Evolutionary conservation across 2,329 filamentous ascomycete species (phyloP).

Genomic region (Epichloe sibirici): DNA sequence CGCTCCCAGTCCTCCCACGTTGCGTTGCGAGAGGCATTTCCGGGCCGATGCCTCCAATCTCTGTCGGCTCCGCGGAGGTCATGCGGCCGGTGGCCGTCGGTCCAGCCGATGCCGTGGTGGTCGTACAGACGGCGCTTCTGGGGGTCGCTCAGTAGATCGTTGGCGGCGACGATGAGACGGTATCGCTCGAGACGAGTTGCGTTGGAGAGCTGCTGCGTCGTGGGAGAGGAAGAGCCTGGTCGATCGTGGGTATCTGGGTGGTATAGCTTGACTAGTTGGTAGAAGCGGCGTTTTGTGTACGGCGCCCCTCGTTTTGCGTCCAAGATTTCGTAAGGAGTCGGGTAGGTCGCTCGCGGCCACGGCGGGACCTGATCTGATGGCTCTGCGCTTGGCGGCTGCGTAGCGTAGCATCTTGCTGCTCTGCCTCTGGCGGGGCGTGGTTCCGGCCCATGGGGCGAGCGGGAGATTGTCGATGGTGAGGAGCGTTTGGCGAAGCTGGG

Average conservation of each 20-base stretch:
- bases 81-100: conserved; percentile 38
- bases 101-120: conserved; percentile 70
- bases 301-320: conserved; percentile 42
- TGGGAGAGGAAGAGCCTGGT: conserved; percentile 6
- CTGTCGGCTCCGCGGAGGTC: conserved; percentile 32
- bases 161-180: conserved; percentile 74
- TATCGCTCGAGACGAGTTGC: conserved; percentile 73
- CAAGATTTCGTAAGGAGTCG: conserved; percentile 88
- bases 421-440: not conserved
- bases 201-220: conserved; percentile 26
- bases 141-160: conserved; percentile 77
- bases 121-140: conserved; percentile 73
- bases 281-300: conserved; percentile 78
- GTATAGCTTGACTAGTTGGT: conserved; percentile 88
- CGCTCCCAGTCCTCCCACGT: conserved; percentile 98
- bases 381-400: not conserved
- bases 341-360: conserved; percentile 39
- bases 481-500: not conserved
- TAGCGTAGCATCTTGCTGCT: conserved; percentile 1
- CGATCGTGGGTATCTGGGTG: conserved; percentile 61
- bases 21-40: conserved; percentile 54
- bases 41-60: conserved; percentile 36
- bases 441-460: not conserved
- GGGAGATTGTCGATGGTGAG: not conserved
- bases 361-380: conserved; percentile 7